Evolutionary conservation across 257 asterid species (phyloP), one percentile per base, ranked within the genome.

Genomic region (Verbena officinalis): DNA sequence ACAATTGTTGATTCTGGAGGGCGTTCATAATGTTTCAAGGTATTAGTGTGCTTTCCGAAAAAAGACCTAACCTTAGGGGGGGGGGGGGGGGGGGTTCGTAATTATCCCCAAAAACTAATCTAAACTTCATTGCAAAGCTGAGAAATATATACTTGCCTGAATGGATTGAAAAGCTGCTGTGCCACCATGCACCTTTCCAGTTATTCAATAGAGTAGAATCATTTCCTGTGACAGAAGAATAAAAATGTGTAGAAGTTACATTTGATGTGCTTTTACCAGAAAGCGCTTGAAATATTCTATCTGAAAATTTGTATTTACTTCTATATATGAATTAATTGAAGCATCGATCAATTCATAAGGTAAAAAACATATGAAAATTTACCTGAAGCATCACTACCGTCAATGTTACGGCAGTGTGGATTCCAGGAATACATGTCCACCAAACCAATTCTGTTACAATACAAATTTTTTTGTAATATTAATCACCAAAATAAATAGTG

Each of bases 161-260:
- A 75, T 77, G 90, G 70, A 76, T 73, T 17, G 83, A 68, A 59
- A 90, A 83, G 74, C 96, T 85, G 83, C 95, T 87, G 79, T 90
- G 96, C 97, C 97, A 90, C 95, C 97, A 87, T 55, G 97, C 82
- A 57, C 92, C 95, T 77, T 72, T 78, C 96, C 97, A 87, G 76
- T 90, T 76, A 75, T 90, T 87, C 61, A 67, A 71, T 22, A 78
- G 81, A 42, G 71, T 65, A 5, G 96, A 75, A 80, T 74, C 85
- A 71, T 90, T 87, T 73, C 83, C 97, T 90, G 70, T 2, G 42
- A 65, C n/a, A 72, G 23, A 27, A 5, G n/a, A 54, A 53, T 27
- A 21, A 50, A 74, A 10, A 38, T 9, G n/a, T 14, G 45, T 36
- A 15, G 12, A 34, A n/a, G 21, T 60, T 68, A 13, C 45, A 30